Evolutionary conservation across 2,329 filamentous ascomycete species (phyloP).

Genomic region (Didymella segeticola): DNA sequence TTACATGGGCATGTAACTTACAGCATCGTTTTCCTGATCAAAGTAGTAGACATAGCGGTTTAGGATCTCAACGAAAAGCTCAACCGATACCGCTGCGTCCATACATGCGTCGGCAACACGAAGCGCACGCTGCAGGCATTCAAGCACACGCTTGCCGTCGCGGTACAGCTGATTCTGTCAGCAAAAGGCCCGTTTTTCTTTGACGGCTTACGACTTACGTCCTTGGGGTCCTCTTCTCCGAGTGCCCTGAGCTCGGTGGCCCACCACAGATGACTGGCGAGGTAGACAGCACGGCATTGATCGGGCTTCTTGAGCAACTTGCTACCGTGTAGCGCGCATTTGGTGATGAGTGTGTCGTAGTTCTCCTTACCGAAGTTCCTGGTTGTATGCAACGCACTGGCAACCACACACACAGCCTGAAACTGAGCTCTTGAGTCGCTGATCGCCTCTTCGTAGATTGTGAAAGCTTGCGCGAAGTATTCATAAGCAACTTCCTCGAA

Average conservation of each 20-base stretch:
- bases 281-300: constrained; percentile 94
- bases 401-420: constrained; percentile 95
- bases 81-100: constrained; percentile 96
- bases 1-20: constrained; percentile 46
- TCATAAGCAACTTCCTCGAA: constrained; percentile 98
- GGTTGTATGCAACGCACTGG: constrained; percentile 85
- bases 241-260: constrained; percentile 80
- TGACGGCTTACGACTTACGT: constrained; percentile 62
- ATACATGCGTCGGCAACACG: constrained; percentile 98
- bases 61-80: constrained; percentile 97
- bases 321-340: constrained; percentile 94
- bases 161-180: constrained; percentile 73
- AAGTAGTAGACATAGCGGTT: constrained; percentile 99
- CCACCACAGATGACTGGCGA: constrained; percentile 98
- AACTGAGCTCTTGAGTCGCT: constrained; percentile 97
- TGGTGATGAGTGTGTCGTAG: constrained; percentile 98
- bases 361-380: constrained; percentile 95
- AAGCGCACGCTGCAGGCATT: constrained; percentile 93
- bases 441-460: constrained; percentile 95
- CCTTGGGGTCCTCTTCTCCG: constrained; percentile 80
- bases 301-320: constrained; percentile 98
- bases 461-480: constrained; percentile 98
- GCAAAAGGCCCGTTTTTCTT: background rate
- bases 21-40: constrained; percentile 97
- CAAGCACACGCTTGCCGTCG: constrained; percentile 94